Base-by-base conservation (phyloP, 73 alveolate genomes). In the Tetrahymena borealis region DNA sequence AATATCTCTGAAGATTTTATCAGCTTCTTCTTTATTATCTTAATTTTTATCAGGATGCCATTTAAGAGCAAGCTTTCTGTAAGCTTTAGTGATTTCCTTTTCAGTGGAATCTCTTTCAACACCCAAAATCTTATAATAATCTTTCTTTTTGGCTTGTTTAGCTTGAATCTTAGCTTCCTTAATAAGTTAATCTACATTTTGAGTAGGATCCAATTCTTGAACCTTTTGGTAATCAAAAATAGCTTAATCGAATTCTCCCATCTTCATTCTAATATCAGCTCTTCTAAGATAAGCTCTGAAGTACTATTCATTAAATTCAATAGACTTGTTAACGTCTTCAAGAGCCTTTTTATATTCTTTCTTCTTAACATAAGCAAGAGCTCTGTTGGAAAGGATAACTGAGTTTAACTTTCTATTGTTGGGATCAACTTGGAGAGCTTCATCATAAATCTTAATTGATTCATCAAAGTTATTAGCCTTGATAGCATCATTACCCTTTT, bases 31-130 rank as follows among this genome's bases (percentile, higher is more conserved):
- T 39, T 96, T 96, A 36, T 94, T 96, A 40, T 96, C 98, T 39
- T 96, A 91, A 92, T 98, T 96, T 93, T 98, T 98, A 93, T 98
- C 99, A 40, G 99, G 99, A 96, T 98, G 99, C 98, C 98, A 97
- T 94, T 95, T 94, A 32, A 98, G 97, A 18, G 99, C 99, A 91
- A 93, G 85, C 94, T 96, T 96, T 90, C 97, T 95, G 95, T 98
- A 98, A 20, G 99, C 99, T 90, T 98, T 98, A 78, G 97, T 98
- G 15, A 98, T 98, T 94, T 96, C 98, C 24, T 96, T 98, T 11
- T 98, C 99, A 32, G 97, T 91, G 32, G 99, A 98, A 94, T 96
- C 94, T 93, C 96, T 94, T 40, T 94, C 96, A 10, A 98, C 97
- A 90, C 98, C 99, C 78, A 98, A 94, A 12, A 98, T 96, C 94